A percentile compares a stretch with the other conserved stretches of the same genome.
These are phyloP conservation scores for Metarhizium rileyi DNA, from an alignment of 2,329 filamentous ascomycete species.

Conservation along the genomic window DNA sequence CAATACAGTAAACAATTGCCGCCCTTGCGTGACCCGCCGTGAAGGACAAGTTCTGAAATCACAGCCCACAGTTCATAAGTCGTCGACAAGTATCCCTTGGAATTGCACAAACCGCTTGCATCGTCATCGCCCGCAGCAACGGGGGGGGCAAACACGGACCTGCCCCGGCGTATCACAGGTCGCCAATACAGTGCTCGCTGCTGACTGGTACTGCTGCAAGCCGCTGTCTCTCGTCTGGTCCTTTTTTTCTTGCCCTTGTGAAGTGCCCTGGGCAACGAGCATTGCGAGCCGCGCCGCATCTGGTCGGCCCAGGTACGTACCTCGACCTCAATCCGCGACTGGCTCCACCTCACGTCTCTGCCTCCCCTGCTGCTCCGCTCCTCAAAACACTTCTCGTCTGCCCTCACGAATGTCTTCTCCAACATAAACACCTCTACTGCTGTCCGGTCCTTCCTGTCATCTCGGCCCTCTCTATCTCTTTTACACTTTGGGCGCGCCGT, in stretches of 20 bases:
- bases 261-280: constrained; percentile 8
- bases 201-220: not conserved
- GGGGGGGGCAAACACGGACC: constrained; percentile 9
- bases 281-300: constrained; percentile 9
- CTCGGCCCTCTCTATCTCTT: constrained; percentile 12
- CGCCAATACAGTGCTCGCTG: not conserved
- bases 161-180: constrained; percentile 2
- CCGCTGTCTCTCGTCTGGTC: not conserved
- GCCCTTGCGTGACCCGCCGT: not conserved
- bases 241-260: not conserved
- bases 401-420: constrained; percentile 21
- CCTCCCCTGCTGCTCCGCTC: constrained; percentile 23
- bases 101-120: constrained; percentile 1
- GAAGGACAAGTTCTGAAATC: not conserved
- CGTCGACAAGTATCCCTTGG: not conserved
- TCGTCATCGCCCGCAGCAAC: constrained; percentile 6
- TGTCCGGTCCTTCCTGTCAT: constrained; percentile 15
- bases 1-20: not conserved
- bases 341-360: constrained; percentile 12
- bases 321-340: constrained; percentile 9
- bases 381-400: constrained; percentile 27
- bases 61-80: not conserved
- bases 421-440: constrained; percentile 26
- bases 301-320: constrained; percentile 10
- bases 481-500: constrained; percentile 14